Percentiles rank a stretch among this genome's conserved stretches.
Conservation (phyloP, 2,329 filamentous ascomycete species). For the Curvularia lunata region DNA sequence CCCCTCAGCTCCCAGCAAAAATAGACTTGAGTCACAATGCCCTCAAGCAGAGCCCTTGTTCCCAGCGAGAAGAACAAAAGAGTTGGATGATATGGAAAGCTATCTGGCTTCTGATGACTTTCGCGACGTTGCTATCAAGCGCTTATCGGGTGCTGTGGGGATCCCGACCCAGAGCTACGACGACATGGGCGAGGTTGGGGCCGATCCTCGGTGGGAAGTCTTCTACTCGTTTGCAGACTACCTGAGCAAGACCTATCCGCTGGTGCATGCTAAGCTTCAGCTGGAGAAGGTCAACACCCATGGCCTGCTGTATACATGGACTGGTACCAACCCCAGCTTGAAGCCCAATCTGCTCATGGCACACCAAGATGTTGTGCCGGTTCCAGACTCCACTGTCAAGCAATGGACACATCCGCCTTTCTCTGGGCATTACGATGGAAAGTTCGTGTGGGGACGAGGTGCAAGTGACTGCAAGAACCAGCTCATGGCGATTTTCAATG, state of each 20-base stretch:
- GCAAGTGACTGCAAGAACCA: slow-evolving; percentile 67
- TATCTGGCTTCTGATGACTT: slow-evolving; percentile 40
- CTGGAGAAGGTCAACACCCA: slow-evolving; percentile 66
- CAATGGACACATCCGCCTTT: slow-evolving; percentile 68
- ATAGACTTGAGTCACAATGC: slow-evolving; percentile 26
- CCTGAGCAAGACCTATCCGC: slow-evolving; percentile 38
- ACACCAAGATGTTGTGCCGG: slow-evolving; percentile 70
- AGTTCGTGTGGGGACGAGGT: slow-evolving; percentile 67
- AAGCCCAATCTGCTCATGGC: slow-evolving; percentile 67
- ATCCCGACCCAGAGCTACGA: slow-evolving; percentile 64
- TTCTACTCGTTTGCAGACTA: slow-evolving; percentile 61
- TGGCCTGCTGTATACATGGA: slow-evolving; percentile 64
- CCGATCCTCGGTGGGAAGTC: slow-evolving; percentile 65
- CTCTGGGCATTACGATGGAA: slow-evolving; percentile 62
- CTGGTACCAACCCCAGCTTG: slow-evolving; percentile 57
- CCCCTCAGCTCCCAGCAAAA: background rate
- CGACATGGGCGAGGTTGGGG: slow-evolving; percentile 60
- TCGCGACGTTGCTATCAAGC: slow-evolving; percentile 39
- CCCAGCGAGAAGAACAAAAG: slow-evolving; percentile 32
- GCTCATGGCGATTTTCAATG: slow-evolving; percentile 61
- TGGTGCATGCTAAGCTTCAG: slow-evolving; percentile 52
- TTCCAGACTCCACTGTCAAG: slow-evolving; percentile 55
- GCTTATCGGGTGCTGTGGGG: slow-evolving; percentile 57
- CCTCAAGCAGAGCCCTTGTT: slow-evolving; percentile 38
- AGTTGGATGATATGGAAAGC: slow-evolving; percentile 37